phyloP scores from a whole-genome alignment of 1,284 basidiomycete species.

The Malassezia furfur region DNA sequence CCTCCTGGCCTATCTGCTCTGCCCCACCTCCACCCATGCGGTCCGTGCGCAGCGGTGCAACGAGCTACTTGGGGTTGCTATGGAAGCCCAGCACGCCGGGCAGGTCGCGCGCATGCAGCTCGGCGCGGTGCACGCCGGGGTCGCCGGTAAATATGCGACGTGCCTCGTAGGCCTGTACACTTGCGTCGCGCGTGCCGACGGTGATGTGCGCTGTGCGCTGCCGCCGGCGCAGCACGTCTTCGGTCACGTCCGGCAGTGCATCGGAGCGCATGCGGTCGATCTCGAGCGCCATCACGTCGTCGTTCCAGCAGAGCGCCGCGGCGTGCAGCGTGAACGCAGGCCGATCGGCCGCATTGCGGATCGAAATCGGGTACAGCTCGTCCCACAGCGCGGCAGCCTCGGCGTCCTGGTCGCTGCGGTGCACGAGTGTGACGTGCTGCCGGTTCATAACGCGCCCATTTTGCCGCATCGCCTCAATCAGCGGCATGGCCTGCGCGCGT shows the following conservation, averaged over 20 bases:
- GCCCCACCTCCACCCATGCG: too few relatives aligned
- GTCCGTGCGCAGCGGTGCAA: background rate
- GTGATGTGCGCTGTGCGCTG: conserved; percentile 61
- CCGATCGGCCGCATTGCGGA: conserved; percentile 25
- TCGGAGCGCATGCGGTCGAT: conserved; percentile 3
- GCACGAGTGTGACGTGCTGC: conserved; percentile 81
- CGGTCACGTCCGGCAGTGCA: conserved; percentile 3
- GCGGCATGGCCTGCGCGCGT: background rate
- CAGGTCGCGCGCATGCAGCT: background rate
- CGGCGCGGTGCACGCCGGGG: background rate
- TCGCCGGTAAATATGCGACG: conserved; percentile 44
- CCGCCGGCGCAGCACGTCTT: background rate
- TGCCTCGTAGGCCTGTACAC: conserved; percentile 64
- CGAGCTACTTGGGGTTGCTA: conserved; percentile 7
- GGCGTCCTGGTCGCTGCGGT: conserved; percentile 46
- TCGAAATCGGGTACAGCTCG: conserved; percentile 21
- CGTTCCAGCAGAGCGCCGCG: conserved; percentile 64
- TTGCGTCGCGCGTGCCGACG: conserved; percentile 61
- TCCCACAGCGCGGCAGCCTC: conserved; percentile 30
- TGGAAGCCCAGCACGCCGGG: conserved; percentile 6
- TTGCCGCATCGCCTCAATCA: conserved; percentile 27
- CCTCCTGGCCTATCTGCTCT: too few relatives aligned
- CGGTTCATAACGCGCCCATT: conserved; percentile 54
- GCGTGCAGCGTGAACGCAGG: conserved; percentile 58
- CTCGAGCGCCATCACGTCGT: conserved; percentile 62